Evolutionary conservation across 2,329 filamentous ascomycete genomes (phyloP).

Genomic region (Xylaria sp.): DNA sequence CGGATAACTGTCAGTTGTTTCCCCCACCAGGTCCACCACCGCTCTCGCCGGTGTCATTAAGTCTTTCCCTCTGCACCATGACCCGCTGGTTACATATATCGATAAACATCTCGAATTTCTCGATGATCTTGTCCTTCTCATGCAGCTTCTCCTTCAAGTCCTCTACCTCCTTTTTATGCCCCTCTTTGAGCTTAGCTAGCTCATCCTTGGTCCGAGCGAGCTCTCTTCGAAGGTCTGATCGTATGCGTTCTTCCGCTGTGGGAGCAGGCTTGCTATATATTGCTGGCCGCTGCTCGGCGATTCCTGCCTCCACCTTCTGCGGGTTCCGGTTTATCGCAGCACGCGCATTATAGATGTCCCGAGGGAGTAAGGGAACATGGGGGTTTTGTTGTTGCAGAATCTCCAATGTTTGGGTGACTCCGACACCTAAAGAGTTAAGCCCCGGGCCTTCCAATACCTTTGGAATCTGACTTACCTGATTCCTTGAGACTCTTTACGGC

Average conservation of each 20-base stretch:
- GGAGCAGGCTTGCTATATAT: conserved; percentile 69
- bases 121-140: conserved; percentile 64
- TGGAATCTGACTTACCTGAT: conserved; percentile 54
- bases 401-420: conserved; percentile 67
- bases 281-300: conserved; percentile 63
- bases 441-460: conserved; percentile 11
- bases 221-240: conserved; percentile 63
- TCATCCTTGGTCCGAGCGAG: conserved; percentile 62
- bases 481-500: conserved; percentile 69
- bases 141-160: conserved; percentile 61
- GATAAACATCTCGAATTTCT: conserved; percentile 70
- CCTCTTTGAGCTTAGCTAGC: conserved; percentile 56
- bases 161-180: conserved; percentile 61
- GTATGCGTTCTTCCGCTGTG: conserved; percentile 65
- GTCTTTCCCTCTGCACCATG: conserved; percentile 62
- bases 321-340: conserved; percentile 69
- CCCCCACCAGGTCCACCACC: conserved; percentile 29
- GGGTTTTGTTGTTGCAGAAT: conserved; percentile 67
- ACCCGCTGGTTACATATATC: conserved; percentile 70
- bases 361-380: conserved; percentile 63
- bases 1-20: conserved; percentile 23
- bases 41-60: conserved; percentile 42
- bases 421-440: conserved; percentile 55
- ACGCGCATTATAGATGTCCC: conserved; percentile 69
- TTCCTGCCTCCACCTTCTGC: conserved; percentile 60